Evolutionary conservation across 2,329 filamentous ascomycete species (phyloP).

Genomic region (Curvularia sp.): DNA sequence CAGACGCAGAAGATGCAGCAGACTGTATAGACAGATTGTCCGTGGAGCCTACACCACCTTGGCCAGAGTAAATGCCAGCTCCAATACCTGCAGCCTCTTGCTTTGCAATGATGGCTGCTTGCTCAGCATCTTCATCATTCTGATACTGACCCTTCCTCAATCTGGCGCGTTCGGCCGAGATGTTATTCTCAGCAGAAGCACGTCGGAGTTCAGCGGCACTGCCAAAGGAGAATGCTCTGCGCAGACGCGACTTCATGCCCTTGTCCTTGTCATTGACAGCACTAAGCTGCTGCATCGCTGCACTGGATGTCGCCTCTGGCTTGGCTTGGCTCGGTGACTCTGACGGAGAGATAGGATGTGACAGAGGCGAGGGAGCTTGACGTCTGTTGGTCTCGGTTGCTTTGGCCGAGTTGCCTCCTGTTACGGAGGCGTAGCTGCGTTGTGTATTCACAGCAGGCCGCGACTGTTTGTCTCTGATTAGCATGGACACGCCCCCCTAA

Average conservation of each 20-base stretch:
- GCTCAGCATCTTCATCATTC: slow-evolving; percentile 82
- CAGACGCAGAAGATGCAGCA: slow-evolving; percentile 85
- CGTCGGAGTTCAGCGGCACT: slow-evolving; percentile 89
- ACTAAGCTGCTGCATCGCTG: slow-evolving; percentile 82
- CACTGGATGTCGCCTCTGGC: slow-evolving; percentile 57
- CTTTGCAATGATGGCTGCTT: slow-evolving; percentile 86
- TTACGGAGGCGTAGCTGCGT: slow-evolving; percentile 29
- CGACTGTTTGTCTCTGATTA: slow-evolving; percentile 23
- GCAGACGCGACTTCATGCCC: slow-evolving; percentile 85
- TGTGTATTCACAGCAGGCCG: slow-evolving; percentile 32
- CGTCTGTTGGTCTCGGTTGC: slow-evolving; percentile 53
- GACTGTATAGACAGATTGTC: slow-evolving; percentile 94
- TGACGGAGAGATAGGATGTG: slow-evolving; percentile 52
- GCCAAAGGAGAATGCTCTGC: slow-evolving; percentile 94
- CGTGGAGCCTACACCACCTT: slow-evolving; percentile 88
- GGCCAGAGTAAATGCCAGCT: slow-evolving; percentile 89
- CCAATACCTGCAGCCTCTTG: slow-evolving; percentile 93
- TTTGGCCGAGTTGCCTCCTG: slow-evolving; percentile 29
- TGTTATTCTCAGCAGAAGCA: slow-evolving; percentile 70
- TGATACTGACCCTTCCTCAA: slow-evolving; percentile 57
- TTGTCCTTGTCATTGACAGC: slow-evolving; percentile 86
- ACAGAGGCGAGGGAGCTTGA: slow-evolving; percentile 57
- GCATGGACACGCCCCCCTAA: not conserved
- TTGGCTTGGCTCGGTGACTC: slow-evolving; percentile 39
- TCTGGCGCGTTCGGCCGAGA: slow-evolving; percentile 60